Base-by-base conservation (phyloP, 2,329 filamentous ascomycete species). In the Cladosporium sp. region DNA sequence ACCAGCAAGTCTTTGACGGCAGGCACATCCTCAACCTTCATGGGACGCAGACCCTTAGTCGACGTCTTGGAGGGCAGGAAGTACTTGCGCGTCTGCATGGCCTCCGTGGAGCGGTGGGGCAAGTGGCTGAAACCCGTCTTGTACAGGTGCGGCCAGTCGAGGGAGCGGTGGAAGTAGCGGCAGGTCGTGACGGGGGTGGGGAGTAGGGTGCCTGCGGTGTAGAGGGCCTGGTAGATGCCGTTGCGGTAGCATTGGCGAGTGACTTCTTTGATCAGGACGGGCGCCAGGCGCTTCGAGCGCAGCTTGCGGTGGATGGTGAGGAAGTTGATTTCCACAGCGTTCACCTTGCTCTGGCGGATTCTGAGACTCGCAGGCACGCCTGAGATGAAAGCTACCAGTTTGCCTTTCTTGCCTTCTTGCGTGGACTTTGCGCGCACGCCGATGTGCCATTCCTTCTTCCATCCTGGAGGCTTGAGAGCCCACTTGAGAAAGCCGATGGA, bases 301-400 rank as follows among this genome's bases (percentile, higher is more conserved):
- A 99, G 83, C 73, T 97, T 97, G 78, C 97, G 97, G 78, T 99
- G 93, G 50, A 99, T 86, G 65, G 91, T 95, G 58, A 99, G 84
- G 73, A 97, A 99, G 76, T 99, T 99, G 72, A 99, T 93, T 70
- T 99, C 93, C 43, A 88, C 90, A 59, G 88, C 85, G 56, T 84
- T 81, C 54, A 99, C 73, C 51, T 80, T 73, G 53, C 87, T 87
- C 53, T 86, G 77, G 56, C 91, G 87, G 38, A 99, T 84, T 47
- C 86, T 84, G 51, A 99, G 76, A 57, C 85, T 80, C 54, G 93
- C 85, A 1, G 93, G 93, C 40, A 97, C 88, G 60, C 90, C 93
- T 36, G 90, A 95, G 66, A 99, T 97, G 70, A 95, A 96, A 50
- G 91, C 93, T 45, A 96, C 90, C 13, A 99, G 83, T 66, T 92